Base-by-base conservation (phyloP, 2,329 filamentous ascomycete genomes). In the Fusarium keratoplasticum region DNA sequence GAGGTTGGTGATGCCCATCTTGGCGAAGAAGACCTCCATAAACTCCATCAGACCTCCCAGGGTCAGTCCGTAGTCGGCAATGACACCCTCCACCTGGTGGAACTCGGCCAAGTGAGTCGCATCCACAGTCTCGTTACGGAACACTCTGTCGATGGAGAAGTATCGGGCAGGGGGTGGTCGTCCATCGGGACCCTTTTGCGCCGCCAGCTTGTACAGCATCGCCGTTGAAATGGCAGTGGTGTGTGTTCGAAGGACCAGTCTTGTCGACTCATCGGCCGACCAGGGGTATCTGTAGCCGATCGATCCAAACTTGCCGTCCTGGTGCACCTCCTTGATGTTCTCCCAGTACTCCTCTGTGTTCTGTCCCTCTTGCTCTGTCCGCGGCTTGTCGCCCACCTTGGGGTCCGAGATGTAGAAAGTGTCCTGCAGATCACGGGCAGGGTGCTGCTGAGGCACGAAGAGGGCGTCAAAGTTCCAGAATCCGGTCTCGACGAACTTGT, bases 391-490 rank as follows among this genome's bases (percentile, higher is more conserved):
- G 40, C 95, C 95, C 67, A 84, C 85, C 69, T 91, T 87, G 54
- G 96, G 96, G 80, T 99, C 95, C 44, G 95, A 95, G 80, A 98
- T 96, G 87, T 98, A 99, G 87, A 98, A 98, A 66, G 96, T 98
- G 81, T 99, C 96, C 88, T 99, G 96, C 76, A 98, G 89, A 83
- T 99, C 96, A 82, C 96, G 94, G 69, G 96, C 96, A 61, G 96
- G 96, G 83, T 99, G 96, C 88, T 99, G 96, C 85, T 82, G 96
- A 33, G 96, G 96, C 62, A 98, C 96, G 83, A 96, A 98, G 73
- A 99, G 94, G 27, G 95, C 92, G 81, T 98, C 96, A 83, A 98
- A 98, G 85, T 98, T 98, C 95, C 96, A 99, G 91, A 98, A 98
- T 55, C 96, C 95, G 14, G 95, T 96, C 86, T 99, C 96, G 72